phyloP scores from a whole-genome alignment of 495 filamentous ascomycete genomes.

The Podospora sp. region DNA sequence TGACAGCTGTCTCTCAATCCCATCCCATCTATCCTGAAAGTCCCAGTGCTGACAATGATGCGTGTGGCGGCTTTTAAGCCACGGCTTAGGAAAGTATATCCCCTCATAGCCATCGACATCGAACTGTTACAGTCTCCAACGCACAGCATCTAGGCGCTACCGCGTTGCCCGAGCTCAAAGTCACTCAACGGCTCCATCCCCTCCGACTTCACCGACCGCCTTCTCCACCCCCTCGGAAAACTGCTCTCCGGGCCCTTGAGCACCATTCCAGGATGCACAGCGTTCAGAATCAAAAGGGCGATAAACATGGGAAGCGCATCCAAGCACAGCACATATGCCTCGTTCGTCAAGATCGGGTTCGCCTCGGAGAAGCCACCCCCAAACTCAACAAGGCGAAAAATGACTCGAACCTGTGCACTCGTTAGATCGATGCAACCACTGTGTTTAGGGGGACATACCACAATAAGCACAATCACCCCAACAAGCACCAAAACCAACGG shows the following conservation, averaged over 20 bases:
- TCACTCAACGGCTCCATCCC: background rate
- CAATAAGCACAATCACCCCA: slow-evolving; percentile 51
- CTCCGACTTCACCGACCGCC: background rate
- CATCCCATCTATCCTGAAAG: too few species aligned
- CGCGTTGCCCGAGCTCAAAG: background rate
- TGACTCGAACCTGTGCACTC: slow-evolving; percentile 50
- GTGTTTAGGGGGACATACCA: slow-evolving; percentile 42
- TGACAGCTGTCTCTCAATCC: too few species aligned
- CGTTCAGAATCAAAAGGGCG: slow-evolving; percentile 47
- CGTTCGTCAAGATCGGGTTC: slow-evolving; percentile 51
- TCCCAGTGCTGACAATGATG: too few species aligned
- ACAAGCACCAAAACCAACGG: slow-evolving; percentile 57
- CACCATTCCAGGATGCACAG: slow-evolving; percentile 34
- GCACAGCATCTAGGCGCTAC: background rate
- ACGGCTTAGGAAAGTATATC: too few species aligned
- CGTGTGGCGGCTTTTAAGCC: too few species aligned
- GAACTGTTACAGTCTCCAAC: too few species aligned
- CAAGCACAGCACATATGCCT: slow-evolving; percentile 55
- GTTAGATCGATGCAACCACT: background rate
- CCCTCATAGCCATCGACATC: too few species aligned
- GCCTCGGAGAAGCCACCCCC: slow-evolving; percentile 35
- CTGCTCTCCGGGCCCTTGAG: slow-evolving; percentile 4
- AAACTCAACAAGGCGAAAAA: slow-evolving; percentile 62
- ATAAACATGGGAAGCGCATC: slow-evolving; percentile 61
- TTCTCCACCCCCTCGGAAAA: background rate